phyloP scores from a whole-genome alignment of 2,329 filamentous ascomycete species.

The Lachnellula occidentalis region DNA sequence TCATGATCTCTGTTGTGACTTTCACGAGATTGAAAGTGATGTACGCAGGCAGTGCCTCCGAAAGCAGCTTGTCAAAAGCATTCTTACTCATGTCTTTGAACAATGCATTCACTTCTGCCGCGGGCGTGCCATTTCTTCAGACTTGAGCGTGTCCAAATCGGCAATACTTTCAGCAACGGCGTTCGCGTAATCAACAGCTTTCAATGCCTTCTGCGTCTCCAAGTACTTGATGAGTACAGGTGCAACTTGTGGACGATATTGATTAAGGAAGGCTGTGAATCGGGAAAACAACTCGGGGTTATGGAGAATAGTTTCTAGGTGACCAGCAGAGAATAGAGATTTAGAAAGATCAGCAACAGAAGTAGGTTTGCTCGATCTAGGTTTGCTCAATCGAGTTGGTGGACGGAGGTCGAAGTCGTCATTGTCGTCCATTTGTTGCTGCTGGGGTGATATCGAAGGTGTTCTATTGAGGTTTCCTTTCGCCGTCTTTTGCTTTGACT shows the following conservation, averaged over 20 bases:
- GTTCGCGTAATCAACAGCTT: constrained; percentile 14
- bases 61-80: constrained; percentile 56
- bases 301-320: constrained; percentile 5
- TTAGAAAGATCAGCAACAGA: constrained; percentile 3
- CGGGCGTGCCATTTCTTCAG: not conserved
- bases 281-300: constrained; percentile 5
- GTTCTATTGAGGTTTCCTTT: not conserved
- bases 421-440: not conserved
- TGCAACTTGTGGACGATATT: constrained; percentile 9
- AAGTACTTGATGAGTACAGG: constrained; percentile 9
- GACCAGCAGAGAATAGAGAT: constrained; percentile 7
- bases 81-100: constrained; percentile 54
- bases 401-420: constrained; percentile 10
- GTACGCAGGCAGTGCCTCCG: constrained; percentile 64
- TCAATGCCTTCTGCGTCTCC: constrained; percentile 14
- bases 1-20: constrained; percentile 1
- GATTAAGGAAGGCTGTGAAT: constrained; percentile 11
- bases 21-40: constrained; percentile 48
- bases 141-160: not conserved
- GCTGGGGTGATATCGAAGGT: not conserved
- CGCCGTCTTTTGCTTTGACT: not conserved
- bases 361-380: not conserved
- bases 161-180: constrained; percentile 43
- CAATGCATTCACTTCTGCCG: not conserved
- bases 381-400: not conserved